These are phyloP conservation scores for Mycena haematopus DNA, from an alignment of 768 basidiomycete genomes.

Conservation along the genomic window DNA sequence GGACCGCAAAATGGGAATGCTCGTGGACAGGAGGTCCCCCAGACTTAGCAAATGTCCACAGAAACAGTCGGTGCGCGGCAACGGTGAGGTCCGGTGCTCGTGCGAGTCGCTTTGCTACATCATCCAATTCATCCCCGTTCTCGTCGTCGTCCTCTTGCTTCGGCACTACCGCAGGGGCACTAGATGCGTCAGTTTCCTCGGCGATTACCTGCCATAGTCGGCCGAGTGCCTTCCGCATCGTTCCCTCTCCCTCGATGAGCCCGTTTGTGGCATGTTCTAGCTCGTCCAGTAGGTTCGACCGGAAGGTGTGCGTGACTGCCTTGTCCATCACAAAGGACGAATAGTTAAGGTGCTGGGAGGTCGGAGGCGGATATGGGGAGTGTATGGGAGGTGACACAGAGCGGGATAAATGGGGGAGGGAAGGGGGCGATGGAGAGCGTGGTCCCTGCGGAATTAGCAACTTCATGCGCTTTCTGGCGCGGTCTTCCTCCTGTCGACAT, in stretches of 20 bases:
- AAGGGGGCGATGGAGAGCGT: constrained; percentile 75
- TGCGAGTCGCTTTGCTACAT: constrained; percentile 49
- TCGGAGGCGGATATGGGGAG: constrained; percentile 77
- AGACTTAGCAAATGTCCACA: constrained; percentile 57
- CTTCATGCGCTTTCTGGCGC: constrained; percentile 81
- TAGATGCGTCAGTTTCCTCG: constrained; percentile 61
- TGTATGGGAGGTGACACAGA: constrained; percentile 78
- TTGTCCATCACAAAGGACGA: constrained; percentile 88
- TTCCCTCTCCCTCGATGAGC: constrained; percentile 83
- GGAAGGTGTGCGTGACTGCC: constrained; percentile 83
- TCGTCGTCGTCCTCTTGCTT: constrained; percentile 75
- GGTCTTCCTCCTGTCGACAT: constrained; percentile 70
- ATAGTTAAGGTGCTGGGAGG: constrained; percentile 73
- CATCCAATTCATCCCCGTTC: constrained; percentile 50
- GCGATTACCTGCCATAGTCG: constrained; percentile 82
- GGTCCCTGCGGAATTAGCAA: constrained; percentile 64
- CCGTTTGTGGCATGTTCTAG: constrained; percentile 83
- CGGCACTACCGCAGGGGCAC: constrained; percentile 55
- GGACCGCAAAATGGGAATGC: constrained; percentile 66
- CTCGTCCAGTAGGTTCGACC: constrained; percentile 77
- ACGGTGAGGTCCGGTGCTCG: constrained; percentile 74
- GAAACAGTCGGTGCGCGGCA: constrained; percentile 69
- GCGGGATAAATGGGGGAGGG: constrained; percentile 76
- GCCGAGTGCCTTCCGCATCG: constrained; percentile 75
- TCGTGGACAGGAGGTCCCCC: constrained; percentile 54